Evolutionary conservation across 2,329 filamentous ascomycete species (phyloP).

Genomic region (Apiospora kogelbergensis): DNA sequence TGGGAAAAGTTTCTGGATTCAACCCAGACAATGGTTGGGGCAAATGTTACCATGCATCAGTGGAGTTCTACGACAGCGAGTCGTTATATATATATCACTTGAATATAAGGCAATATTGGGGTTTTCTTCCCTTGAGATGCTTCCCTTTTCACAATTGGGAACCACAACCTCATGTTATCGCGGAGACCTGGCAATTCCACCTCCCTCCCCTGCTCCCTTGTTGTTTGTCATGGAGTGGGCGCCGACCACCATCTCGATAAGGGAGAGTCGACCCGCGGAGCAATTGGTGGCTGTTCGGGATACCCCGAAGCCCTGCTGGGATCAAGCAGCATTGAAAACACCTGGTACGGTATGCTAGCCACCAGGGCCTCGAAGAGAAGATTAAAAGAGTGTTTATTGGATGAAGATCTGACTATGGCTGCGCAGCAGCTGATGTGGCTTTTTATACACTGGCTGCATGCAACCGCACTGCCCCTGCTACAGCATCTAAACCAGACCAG

Average conservation of each 20-base stretch:
- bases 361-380: too few species aligned
- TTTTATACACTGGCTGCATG: too few species aligned
- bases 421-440: too few species aligned
- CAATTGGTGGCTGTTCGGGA: neutral
- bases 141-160: neutral
- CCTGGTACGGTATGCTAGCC: too few species aligned
- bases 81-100: neutral
- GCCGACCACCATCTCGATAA: neutral
- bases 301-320: neutral
- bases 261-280: neutral
- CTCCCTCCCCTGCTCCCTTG: neutral
- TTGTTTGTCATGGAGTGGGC: neutral
- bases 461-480: too few species aligned
- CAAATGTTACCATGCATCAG: conserved; percentile 3
- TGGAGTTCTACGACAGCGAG: neutral
- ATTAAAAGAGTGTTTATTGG: too few species aligned
- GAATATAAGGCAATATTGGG: neutral
- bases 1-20: conserved; percentile 6
- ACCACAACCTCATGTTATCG: neutral
- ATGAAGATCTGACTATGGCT: too few species aligned
- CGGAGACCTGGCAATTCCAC: too few species aligned
- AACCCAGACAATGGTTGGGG: conserved; percentile 8
- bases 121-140: neutral
- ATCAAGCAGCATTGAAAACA: neutral
- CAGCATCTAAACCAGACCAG: too few species aligned